Evolutionary conservation across 805 yeast species (phyloP).

Genomic region (Ogataea salicorniae): DNA sequence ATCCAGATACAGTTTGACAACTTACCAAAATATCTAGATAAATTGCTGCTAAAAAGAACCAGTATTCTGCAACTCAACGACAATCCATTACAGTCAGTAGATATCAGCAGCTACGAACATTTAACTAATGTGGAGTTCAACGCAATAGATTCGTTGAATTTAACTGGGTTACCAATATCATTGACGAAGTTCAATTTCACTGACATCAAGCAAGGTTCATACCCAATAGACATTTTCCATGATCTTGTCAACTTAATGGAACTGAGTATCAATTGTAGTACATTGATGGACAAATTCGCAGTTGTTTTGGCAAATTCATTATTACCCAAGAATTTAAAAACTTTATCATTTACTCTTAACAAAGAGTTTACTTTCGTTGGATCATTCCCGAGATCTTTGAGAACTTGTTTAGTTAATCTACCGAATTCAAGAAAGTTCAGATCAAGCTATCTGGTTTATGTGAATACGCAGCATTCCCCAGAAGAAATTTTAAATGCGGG

Average conservation of each 20-base stretch:
- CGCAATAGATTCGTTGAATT: neutral
- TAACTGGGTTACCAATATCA: neutral
- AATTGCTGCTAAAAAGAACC: neutral
- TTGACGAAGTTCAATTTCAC: neutral
- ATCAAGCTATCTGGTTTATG: neutral
- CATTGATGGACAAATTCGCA: neutral
- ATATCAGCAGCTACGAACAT: neutral
- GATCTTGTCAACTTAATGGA: neutral
- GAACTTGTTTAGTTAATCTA: constrained; percentile 1
- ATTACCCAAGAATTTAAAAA: neutral
- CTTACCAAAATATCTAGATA: neutral
- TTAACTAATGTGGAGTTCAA: neutral
- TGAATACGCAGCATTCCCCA: neutral
- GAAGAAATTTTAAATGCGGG: neutral
- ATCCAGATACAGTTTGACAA: neutral
- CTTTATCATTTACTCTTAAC: neutral
- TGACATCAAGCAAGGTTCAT: neutral
- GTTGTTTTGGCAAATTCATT: neutral
- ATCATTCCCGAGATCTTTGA: neutral
- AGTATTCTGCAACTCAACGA: neutral
- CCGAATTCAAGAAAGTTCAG: neutral
- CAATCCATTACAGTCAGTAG: neutral
- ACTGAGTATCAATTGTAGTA: neutral
- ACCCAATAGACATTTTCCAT: neutral
- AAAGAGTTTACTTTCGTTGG: neutral